Base-by-base conservation (phyloP, 306 rosid genomes). In the Cyclanthera cordifolia region DNA sequence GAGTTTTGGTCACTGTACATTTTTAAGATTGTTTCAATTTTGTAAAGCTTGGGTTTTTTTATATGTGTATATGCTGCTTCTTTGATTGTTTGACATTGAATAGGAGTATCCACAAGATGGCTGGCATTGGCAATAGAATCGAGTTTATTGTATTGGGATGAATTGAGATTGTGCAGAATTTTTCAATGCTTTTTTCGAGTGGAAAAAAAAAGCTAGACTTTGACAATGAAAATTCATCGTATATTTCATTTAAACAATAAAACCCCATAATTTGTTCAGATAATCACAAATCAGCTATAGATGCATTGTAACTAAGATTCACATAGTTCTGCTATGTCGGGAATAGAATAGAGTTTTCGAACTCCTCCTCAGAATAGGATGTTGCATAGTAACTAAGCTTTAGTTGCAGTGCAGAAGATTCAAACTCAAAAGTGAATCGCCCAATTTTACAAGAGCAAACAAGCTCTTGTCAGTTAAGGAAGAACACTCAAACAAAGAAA, bases 381-480 rank as follows among this genome's bases (percentile, higher is more conserved):
- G 72, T 94, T n/a, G n/a, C n/a, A n/a, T n/a, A n/a, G n/a, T n/a
- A n/a, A n/a, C n/a, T n/a, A n/a, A n/a, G n/a, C n/a, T 82, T 55
- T 74, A 78, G 4, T 81, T 88, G 95, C 99, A 94, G 56, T 79
- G 79, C 76, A 70, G 85, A 56, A 94, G 79, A 70, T 94, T 94
- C 45, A 94, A 79, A n/a, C 99, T 96, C 43, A 69, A 25, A 17
- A 94, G 97, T 23, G 86, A 74, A 70, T 73, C 46, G 6, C 97
- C 95, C 73, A 90, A 23, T 23, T 80, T 81, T n/a, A 59, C 75
- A 77, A 94, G 76, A 47, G 96, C 85, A 8, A 73, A 57, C 73
- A 90, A 56, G 75, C 99, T 81, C 86, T 79, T 85, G 72, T 85
- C 83, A 11, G 99, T 75, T 48, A 94, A 74, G 52, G 17, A 30